A percentile compares a stretch with the other conserved stretches of the same genome.
phyloP scores from a whole-genome alignment of 2,329 filamentous ascomycete species.

The Fusarium sp. region DNA sequence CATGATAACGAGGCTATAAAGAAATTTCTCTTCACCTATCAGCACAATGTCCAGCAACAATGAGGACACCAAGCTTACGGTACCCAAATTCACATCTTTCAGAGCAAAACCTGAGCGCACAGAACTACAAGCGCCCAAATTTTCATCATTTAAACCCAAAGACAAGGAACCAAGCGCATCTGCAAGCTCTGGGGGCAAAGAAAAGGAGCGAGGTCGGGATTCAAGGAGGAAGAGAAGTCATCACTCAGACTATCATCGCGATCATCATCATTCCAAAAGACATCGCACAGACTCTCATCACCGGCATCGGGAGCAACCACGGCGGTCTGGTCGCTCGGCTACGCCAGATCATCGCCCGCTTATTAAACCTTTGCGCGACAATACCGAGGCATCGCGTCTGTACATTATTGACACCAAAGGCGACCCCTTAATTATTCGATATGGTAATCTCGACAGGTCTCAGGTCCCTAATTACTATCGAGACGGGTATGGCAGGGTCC shows the following conservation, averaged over 20 bases:
- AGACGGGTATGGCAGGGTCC: constrained; percentile 71
- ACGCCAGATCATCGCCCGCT: constrained; percentile 15
- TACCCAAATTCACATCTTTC: constrained; percentile 80
- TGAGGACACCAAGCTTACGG: constrained; percentile 40
- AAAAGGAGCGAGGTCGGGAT: constrained; percentile 36
- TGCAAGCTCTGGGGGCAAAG: constrained; percentile 20
- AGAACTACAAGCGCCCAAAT: constrained; percentile 64
- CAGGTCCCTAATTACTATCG: constrained; percentile 76
- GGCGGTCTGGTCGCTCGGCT: constrained; percentile 7
- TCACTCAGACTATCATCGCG: constrained; percentile 28
- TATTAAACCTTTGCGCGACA: constrained; percentile 11
- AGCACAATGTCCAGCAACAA: constrained; percentile 44
- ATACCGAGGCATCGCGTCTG: constrained; percentile 38
- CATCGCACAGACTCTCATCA: constrained; percentile 30
- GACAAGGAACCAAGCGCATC: constrained; percentile 48
- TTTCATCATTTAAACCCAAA: constrained; percentile 73
- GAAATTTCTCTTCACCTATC: constrained; percentile 6
- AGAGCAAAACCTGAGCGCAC: constrained; percentile 50
- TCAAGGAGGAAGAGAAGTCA: constrained; percentile 34
- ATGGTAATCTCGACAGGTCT: constrained; percentile 77
- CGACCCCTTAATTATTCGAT: constrained; percentile 77
- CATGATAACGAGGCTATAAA: constrained; percentile 17
- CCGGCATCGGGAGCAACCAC: constrained; percentile 17
- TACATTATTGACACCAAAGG: constrained; percentile 78
- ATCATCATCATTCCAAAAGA: constrained; percentile 30